These are phyloP conservation scores for Posidonia australis DNA, from an alignment of 106 monocot genomes.

Conservation along the genomic window DNA sequence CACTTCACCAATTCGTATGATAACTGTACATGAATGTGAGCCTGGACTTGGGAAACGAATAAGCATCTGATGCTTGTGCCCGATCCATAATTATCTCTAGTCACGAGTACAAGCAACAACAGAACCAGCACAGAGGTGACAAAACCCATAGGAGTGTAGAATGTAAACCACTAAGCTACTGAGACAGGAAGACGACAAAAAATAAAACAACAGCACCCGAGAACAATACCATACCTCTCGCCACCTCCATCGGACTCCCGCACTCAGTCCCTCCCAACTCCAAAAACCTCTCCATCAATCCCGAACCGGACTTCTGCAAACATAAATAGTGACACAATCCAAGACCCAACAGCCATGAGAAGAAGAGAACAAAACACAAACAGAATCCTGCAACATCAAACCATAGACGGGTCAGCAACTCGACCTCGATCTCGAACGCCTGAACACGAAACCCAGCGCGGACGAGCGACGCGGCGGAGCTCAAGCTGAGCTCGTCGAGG, in stretches of 20 bases:
- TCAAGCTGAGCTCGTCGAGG: conserved; percentile 51
- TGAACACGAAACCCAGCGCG: conserved; percentile 48
- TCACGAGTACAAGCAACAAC: too few relatives aligned
- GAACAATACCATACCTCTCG: conserved; percentile 33
- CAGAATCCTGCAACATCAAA: not conserved
- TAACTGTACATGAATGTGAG: too few relatives aligned
- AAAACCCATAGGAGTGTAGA: too few relatives aligned
- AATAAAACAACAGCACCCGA: not conserved
- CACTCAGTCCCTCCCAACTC: conserved; percentile 51
- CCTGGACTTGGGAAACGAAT: too few relatives aligned
- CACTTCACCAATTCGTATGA: too few relatives aligned
- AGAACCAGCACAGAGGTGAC: too few relatives aligned
- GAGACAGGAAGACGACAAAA: not conserved
- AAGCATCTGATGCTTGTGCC: too few relatives aligned
- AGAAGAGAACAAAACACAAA: not conserved
- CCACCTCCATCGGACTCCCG: conserved; percentile 31
- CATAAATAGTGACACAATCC: not conserved
- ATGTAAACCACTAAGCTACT: too few relatives aligned
- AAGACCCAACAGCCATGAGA: not conserved
- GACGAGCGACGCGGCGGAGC: conserved; percentile 49
- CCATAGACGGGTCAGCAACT: not conserved
- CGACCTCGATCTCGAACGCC: conserved; percentile 27
- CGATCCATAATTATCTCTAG: too few relatives aligned
- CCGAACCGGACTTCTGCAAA: conserved; percentile 26
- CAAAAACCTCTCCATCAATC: conserved; percentile 30